These are phyloP conservation scores for Pseudocercospora cruenta DNA, from an alignment of 2,329 filamentous ascomycete species.

Conservation along the genomic window DNA sequence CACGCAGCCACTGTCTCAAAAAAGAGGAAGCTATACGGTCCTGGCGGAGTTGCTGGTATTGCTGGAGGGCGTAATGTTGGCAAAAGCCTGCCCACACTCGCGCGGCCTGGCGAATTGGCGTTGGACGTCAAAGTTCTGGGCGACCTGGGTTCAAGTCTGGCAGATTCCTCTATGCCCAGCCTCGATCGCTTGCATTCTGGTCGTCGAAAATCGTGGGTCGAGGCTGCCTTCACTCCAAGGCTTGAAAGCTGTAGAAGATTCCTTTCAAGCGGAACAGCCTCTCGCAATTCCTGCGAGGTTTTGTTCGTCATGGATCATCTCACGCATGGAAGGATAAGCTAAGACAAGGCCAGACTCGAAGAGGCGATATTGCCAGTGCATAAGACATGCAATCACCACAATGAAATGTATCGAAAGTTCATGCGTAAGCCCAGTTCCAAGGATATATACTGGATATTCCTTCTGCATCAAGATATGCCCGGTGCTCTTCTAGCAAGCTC, in stretches of 20 bases:
- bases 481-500: neutral
- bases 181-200: neutral
- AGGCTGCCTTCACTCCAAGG: neutral
- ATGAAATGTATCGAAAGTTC: neutral
- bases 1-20: neutral
- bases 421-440: neutral
- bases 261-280: accelerated
- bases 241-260: neutral
- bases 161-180: neutral
- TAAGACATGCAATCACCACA: too few species aligned
- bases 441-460: neutral
- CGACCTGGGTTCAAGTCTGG: neutral
- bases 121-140: neutral
- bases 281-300: too few species aligned
- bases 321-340: too few species aligned
- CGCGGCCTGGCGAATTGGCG: neutral
- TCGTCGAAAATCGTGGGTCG: neutral
- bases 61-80: neutral
- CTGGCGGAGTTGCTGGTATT: too few species aligned
- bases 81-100: neutral
- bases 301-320: too few species aligned
- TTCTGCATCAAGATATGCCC: neutral
- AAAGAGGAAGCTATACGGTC: neutral
- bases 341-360: too few species aligned
- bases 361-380: too few species aligned